phyloP scores from a whole-genome alignment of 306 rosid genomes.

The Acmispon strigosus region DNA sequence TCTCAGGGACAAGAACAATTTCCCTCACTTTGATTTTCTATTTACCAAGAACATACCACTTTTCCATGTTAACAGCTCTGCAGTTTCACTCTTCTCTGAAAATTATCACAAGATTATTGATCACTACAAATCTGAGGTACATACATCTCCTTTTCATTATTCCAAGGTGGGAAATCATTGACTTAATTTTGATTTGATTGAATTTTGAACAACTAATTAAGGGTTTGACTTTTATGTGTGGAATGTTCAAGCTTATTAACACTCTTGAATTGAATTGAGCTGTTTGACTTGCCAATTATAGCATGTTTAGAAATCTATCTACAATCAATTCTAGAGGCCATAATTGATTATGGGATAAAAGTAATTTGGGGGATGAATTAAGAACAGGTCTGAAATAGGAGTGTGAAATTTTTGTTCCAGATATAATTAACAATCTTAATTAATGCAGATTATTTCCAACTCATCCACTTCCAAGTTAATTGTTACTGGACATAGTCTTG shows the following conservation, averaged over 20 bases:
- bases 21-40: constrained; percentile 39
- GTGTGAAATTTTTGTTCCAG: too few relatives aligned
- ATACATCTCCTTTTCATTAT: not conserved
- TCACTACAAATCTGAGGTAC: constrained; percentile 26
- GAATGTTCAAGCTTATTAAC: not conserved
- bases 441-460: too few relatives aligned
- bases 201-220: not conserved
- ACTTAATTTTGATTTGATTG: not conserved
- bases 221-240: too few relatives aligned
- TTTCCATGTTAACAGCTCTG: constrained; percentile 33
- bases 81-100: constrained; percentile 12
- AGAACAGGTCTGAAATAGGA: too few relatives aligned
- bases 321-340: too few relatives aligned
- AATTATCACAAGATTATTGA: constrained; percentile 2
- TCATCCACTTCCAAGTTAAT: constrained; percentile 13
- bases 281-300: not conserved
- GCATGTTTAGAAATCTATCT: too few relatives aligned
- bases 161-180: not conserved
- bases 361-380: too few relatives aligned
- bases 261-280: not conserved
- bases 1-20: constrained; percentile 4
- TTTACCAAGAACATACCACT: not conserved
- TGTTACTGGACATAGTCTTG: constrained; percentile 49
- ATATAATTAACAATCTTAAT: too few relatives aligned
- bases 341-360: too few relatives aligned